A percentile compares a stretch with the other conserved stretches of the same genome.
phyloP scores from a whole-genome alignment of 495 filamentous ascomycete species.

The Parathielavia appendiculata region DNA sequence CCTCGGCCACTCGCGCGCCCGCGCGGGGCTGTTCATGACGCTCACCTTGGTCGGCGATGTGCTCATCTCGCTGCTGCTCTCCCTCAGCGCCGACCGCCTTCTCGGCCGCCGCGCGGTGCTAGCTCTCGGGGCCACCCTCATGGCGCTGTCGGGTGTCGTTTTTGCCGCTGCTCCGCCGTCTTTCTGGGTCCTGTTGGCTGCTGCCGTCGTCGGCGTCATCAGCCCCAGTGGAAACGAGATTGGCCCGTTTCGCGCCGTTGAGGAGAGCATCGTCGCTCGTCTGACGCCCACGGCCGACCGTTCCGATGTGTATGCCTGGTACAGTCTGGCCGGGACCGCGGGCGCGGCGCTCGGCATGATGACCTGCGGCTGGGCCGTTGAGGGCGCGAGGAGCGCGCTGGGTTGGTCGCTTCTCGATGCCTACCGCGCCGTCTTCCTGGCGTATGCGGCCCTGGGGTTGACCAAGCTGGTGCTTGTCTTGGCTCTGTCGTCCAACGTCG shows the following conservation, averaged over 20 bases:
- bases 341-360: conserved; percentile 64
- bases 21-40: conserved; percentile 86
- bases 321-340: conserved; percentile 64
- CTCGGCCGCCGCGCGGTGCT: conserved; percentile 60
- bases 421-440: conserved; percentile 65
- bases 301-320: conserved; percentile 79
- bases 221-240: conserved; percentile 76
- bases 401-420: conserved; percentile 54
- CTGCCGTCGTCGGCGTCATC: conserved; percentile 72
- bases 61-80: conserved; percentile 67
- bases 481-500: conserved; percentile 55
- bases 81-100: conserved; percentile 66
- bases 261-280: conserved; percentile 70
- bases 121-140: conserved; percentile 60
- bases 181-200: conserved; percentile 54
- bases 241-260: conserved; percentile 78
- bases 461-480: conserved; percentile 61
- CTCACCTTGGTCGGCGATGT: conserved; percentile 78
- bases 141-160: conserved; percentile 61
- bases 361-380: conserved; percentile 60
- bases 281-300: conserved; percentile 56
- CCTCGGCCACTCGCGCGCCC: conserved; percentile 59
- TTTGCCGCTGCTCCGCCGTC: conserved; percentile 52
- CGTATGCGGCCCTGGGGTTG: conserved; percentile 60
- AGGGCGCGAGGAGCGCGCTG: conserved; percentile 42